Evolutionary conservation across 1,139 yeast species (phyloP), one percentile per base, ranked within the genome.

Genomic region (Geotrichum bryndzae): DNA sequence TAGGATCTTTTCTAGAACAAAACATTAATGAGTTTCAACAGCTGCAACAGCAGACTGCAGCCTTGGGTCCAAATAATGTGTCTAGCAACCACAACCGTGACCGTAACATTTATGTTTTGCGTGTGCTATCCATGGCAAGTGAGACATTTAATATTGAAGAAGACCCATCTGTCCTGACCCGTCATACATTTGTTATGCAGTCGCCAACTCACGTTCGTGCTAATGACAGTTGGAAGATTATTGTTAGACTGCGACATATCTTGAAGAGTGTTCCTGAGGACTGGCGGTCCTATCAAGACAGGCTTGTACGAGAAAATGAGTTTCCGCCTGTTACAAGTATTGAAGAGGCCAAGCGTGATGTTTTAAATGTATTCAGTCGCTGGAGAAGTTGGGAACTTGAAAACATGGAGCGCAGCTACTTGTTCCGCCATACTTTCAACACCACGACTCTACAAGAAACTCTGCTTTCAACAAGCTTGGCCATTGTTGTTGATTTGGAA

Each of bases 361-460:
- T 88, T 1, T 73, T 82, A 54, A 77, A 79, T 2, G 79, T 86
- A 0, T 90, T 90, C 69, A 78, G 86, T 0, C 79, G 81, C n/a
- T 92, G 98, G 97, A 83, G 97, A 77, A 84, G 85, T 62, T 94
- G 98, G 98, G 98, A 92, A 68, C 84, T 83, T 63, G 75, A 81
- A 7, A 82, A 83, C 68, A 80, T 85, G 33, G 84, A 84, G 53
- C 77, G 85, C 56, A 81, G 86, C 59, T 81, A 78, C 59, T 68
- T 66, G 22, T 76, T 68, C 57, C 60, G 69, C 23, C 71, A 70
- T 64, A 65, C 65, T 1, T 63, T 73, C 35, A 61, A 64, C 38
- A 67, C 70, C 58, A 56, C 61, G 4, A 68, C 74, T 23, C 64
- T 71, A 50, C 73, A 68, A 29, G 75, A 73, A 31, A 67, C 72